Evolutionary conservation across 306 rosid species (phyloP).

Genomic region (Cicer arietinum): DNA sequence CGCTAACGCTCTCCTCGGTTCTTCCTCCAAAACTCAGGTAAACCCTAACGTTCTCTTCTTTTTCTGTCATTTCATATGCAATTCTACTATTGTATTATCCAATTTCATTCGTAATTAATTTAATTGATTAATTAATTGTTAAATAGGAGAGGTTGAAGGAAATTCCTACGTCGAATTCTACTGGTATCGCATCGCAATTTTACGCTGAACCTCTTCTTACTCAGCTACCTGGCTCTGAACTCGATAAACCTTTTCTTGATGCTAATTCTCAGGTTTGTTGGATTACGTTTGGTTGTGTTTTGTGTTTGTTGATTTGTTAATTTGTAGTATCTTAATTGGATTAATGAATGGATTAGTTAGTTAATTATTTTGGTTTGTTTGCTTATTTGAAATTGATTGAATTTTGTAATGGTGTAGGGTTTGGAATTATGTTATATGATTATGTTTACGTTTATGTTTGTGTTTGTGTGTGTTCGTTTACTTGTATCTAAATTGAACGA

Average conservation of each 20-base stretch:
- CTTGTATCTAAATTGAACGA: too few relatives aligned
- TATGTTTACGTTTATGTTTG: not conserved
- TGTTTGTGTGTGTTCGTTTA: too few relatives aligned
- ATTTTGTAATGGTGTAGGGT: too few relatives aligned
- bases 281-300: not conserved
- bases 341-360: too few relatives aligned
- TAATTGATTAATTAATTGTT: not conserved
- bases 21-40: conserved; percentile 81
- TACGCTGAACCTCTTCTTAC: conserved; percentile 34
- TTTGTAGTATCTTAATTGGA: not conserved
- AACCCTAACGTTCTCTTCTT: not conserved
- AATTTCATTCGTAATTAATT: not conserved
- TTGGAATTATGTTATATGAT: not conserved
- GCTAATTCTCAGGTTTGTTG: conserved; percentile 67
- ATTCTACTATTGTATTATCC: not conserved
- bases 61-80: not conserved
- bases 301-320: not conserved
- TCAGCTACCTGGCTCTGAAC: conserved; percentile 75
- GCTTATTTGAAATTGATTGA: too few relatives aligned
- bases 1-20: conserved; percentile 79
- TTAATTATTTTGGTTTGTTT: too few relatives aligned
- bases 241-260: conserved; percentile 68
- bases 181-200: conserved; percentile 58
- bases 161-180: conserved; percentile 70
- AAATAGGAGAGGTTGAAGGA: conserved; percentile 81